phyloP scores from a whole-genome alignment of 495 filamentous ascomycete genomes.

The Xylaria intraflava region DNA sequence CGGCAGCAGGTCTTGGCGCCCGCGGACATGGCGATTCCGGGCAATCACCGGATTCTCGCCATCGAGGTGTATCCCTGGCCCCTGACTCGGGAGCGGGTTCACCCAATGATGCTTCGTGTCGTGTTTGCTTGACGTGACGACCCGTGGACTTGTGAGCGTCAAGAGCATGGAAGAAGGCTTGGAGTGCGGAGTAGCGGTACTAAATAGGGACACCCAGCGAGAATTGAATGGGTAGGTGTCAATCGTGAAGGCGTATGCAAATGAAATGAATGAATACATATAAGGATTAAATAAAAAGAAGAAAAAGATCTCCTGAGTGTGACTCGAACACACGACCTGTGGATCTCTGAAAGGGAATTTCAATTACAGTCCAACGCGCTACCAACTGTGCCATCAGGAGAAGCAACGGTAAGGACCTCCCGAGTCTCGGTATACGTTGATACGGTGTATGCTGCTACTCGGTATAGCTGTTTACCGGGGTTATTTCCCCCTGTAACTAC shows the following conservation, averaged over 20 bases:
- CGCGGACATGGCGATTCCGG: neutral
- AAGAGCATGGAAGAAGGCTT: too few relatives aligned
- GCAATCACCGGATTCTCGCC: neutral
- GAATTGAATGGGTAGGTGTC: too few relatives aligned
- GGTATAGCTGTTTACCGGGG: too few relatives aligned
- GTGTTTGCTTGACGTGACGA: too few relatives aligned
- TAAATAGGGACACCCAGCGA: too few relatives aligned
- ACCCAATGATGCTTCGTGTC: too few relatives aligned
- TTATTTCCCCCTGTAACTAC: too few relatives aligned
- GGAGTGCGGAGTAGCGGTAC: too few relatives aligned
- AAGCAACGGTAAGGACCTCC: neutral
- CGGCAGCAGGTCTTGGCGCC: neutral
- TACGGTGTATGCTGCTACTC: too few relatives aligned
- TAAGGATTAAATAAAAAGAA: neutral
- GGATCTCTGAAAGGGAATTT: neutral
- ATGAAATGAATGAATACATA: too few relatives aligned
- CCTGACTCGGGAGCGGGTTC: neutral
- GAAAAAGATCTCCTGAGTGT: neutral
- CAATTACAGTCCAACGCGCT: constrained; percentile 2
- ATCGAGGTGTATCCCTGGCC: neutral
- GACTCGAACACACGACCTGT: neutral
- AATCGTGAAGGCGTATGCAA: too few relatives aligned
- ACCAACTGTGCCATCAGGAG: constrained; percentile 7
- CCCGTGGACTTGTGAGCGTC: too few relatives aligned
- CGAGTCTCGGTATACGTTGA: neutral